Conservation (phyloP, 2,329 filamentous ascomycete genomes). For the Fusarium pseudocircinatum region DNA sequence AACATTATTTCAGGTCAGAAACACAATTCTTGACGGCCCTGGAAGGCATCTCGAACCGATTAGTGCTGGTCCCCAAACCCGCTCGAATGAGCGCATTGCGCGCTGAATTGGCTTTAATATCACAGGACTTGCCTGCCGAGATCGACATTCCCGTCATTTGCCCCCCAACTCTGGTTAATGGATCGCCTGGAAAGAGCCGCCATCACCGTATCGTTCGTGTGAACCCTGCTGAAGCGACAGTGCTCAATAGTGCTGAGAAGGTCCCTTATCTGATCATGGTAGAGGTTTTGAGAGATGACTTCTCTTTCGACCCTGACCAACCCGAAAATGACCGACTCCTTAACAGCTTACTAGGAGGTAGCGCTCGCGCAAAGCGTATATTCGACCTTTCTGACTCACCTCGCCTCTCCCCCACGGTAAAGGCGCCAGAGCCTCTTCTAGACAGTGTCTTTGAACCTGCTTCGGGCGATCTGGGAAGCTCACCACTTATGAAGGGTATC, state of each 20-base stretch:
- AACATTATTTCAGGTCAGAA: slow-evolving; percentile 85
- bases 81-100: slow-evolving; percentile 82
- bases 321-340: slow-evolving; percentile 76
- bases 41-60: slow-evolving; percentile 85
- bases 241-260: slow-evolving; percentile 86
- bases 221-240: slow-evolving; percentile 85
- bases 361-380: slow-evolving; percentile 66
- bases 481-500: slow-evolving; percentile 70
- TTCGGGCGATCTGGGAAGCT: slow-evolving; percentile 80
- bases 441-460: slow-evolving; percentile 89
- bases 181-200: slow-evolving; percentile 76
- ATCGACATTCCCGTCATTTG: slow-evolving; percentile 86
- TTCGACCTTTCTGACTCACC: slow-evolving; percentile 76
- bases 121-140: slow-evolving; percentile 82
- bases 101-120: slow-evolving; percentile 82
- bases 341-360: slow-evolving; percentile 64
- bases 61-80: slow-evolving; percentile 83
- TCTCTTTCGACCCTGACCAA: slow-evolving; percentile 81
- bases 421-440: slow-evolving; percentile 55
- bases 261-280: slow-evolving; percentile 88
- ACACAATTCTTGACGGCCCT: slow-evolving; percentile 83
- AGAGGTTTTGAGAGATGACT: slow-evolving; percentile 82
- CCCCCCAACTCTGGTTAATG: slow-evolving; percentile 77
- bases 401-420: slow-evolving; percentile 55
- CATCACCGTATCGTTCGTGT: slow-evolving; percentile 86